Percentiles rank a stretch among this genome's conserved stretches.
Evolutionary conservation across 176 grass and related monocot genomes (phyloP).

Genomic region (Dactylis glomerata): DNA sequence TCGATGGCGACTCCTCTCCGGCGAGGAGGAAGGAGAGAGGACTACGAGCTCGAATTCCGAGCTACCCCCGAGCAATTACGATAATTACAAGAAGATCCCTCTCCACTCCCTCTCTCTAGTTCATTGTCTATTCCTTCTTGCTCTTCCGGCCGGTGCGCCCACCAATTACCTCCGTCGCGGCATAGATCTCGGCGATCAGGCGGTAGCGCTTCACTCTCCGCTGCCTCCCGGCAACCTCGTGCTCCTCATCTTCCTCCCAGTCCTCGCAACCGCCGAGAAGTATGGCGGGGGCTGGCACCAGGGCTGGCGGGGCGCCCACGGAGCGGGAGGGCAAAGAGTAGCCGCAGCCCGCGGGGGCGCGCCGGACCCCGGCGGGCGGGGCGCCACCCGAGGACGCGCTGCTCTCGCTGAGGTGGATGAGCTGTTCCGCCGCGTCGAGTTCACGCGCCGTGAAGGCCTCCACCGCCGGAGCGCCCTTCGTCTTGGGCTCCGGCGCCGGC

Average conservation of each 20-base stretch:
- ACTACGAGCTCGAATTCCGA: neutral
- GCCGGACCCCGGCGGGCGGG: too few relatives aligned
- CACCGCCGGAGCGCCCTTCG: neutral
- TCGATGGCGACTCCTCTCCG: neutral
- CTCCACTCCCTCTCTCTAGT: constrained; percentile 25
- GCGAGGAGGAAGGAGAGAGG: neutral
- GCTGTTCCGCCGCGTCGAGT: constrained; percentile 35
- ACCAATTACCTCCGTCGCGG: constrained; percentile 22
- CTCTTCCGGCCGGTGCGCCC: neutral
- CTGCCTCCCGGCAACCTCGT: constrained; percentile 24
- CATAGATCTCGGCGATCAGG: constrained; percentile 56
- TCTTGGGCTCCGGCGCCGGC: neutral
- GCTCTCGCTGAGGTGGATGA: constrained; percentile 44
- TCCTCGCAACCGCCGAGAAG: neutral
- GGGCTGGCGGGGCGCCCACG: constrained; percentile 13
- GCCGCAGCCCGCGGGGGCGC: neutral
- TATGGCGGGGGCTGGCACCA: neutral
- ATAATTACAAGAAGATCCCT: constrained; percentile 32
- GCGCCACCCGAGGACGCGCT: constrained; percentile 6
- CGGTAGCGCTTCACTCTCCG: constrained; percentile 46
- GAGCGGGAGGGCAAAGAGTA: constrained; percentile 12
- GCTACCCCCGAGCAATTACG: constrained; percentile 31
- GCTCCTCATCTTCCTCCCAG: constrained; percentile 20
- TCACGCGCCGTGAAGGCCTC: constrained; percentile 36
- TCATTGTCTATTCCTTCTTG: constrained; percentile 26